Evolutionary conservation across 2,329 filamentous ascomycete species (phyloP), one percentile per base, ranked within the genome.

Genomic region (Aspergillus sergii): DNA sequence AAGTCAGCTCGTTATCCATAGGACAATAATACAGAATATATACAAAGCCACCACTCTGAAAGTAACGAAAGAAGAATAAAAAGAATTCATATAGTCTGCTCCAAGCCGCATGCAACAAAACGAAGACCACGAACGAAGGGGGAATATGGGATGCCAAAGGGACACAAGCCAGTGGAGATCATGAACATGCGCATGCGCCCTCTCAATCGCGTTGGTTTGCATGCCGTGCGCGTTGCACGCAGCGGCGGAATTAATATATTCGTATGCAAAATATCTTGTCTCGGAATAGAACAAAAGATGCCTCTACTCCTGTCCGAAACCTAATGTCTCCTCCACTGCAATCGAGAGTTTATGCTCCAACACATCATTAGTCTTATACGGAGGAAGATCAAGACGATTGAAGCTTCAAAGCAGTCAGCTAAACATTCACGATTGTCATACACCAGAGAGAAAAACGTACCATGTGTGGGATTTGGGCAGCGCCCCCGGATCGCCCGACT

Each of bases 301-400:
- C 28, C 28, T 73, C 76, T 93, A 99, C 83, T 99, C 95, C 83
- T 99, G 95, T 69, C 95, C 95, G 77, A 99, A 99, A 66, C 95
- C 95, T 84, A 99, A 94, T 0, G 95, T 99, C 83, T 99, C 95
- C 81, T 99, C 95, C 60, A 99, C 95, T 30, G 95, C 95, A 80
- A 97, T 96, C 8, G 94, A 95, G 72, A 99, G 84, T 82, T 99
- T 99, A 75, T 89, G 84, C 76, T 94, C 91, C 69, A 99, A 84
- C 71, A 87, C 88, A 67, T 98, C 94, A 72, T 94, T 86, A 26
- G 85, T 88, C 84, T 97, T 98, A 78, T 99, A 99, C 32, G 93
- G 89, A 46, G 95, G 95, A 57, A 99, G 83, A 80, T 99, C 95
- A 69, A 99, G 86, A 73, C 95, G 93, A 80, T 99, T 99, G 86